These are phyloP conservation scores for Balakata baccata DNA, from an alignment of 345 rosid genomes.

Conservation along the genomic window DNA sequence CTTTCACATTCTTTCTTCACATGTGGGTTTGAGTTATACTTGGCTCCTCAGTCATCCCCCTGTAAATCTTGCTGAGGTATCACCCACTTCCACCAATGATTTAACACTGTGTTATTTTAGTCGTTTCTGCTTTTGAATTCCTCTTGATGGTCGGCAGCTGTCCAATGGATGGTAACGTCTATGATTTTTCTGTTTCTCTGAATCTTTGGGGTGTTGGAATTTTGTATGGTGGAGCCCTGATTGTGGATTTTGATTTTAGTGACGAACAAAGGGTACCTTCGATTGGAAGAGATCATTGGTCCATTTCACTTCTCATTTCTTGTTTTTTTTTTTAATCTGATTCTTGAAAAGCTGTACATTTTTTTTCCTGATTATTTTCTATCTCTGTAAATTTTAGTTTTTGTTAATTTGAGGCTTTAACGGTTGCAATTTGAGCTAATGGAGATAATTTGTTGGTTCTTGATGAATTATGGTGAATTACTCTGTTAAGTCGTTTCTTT, in stretches of 20 bases:
- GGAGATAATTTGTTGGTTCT: neutral
- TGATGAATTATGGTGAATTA: neutral
- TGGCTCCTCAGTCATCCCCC: neutral
- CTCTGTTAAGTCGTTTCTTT: neutral
- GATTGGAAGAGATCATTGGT: neutral
- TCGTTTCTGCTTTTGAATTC: neutral
- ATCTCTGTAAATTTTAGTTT: neutral
- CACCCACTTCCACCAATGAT: neutral
- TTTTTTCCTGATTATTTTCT: neutral
- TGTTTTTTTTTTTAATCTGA: slow-evolving; percentile 5
- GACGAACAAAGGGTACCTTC: neutral
- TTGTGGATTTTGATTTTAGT: neutral
- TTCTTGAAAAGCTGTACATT: neutral
- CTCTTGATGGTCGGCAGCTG: neutral
- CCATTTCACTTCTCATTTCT: neutral
- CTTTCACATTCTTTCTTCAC: neutral
- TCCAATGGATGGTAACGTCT: neutral
- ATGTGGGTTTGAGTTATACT: neutral
- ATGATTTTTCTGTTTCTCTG: too few species aligned
- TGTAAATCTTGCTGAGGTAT: neutral
- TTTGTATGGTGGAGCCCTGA: too few species aligned
- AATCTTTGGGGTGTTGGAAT: too few species aligned
- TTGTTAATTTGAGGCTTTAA: neutral
- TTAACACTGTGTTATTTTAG: neutral
- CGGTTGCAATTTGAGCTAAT: neutral